Percentiles rank a stretch among this genome's conserved stretches.
phyloP scores from a whole-genome alignment of 1,284 basidiomycete genomes.

The Termitomyces sp. region DNA sequence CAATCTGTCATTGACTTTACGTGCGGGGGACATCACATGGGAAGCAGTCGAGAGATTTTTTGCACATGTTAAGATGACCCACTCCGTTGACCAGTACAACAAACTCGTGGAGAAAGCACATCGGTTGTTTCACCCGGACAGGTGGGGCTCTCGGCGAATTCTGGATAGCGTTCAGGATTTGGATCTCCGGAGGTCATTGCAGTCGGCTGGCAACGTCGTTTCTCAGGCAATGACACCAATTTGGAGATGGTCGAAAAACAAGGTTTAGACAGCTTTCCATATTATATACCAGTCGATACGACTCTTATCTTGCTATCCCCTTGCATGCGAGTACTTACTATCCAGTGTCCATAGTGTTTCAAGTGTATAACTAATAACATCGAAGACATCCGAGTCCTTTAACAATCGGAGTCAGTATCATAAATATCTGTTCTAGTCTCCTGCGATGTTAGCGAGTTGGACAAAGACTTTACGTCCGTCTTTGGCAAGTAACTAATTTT shows the following conservation, averaged over 20 bases:
- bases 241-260: conserved; percentile 8
- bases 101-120: conserved; percentile 12
- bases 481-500: background rate
- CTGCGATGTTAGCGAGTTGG: too few relatives aligned
- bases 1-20: background rate
- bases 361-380: too few relatives aligned
- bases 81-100: conserved; percentile 1
- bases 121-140: conserved; percentile 19
- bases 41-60: conserved; percentile 16
- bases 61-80: background rate
- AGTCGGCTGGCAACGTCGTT: conserved; percentile 15
- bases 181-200: conserved; percentile 7
- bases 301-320: background rate
- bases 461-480: background rate
- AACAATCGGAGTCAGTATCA: too few relatives aligned
- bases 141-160: conserved; percentile 14
- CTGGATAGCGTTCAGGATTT: conserved; percentile 15
- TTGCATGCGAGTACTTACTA: background rate
- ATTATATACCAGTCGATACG: background rate
- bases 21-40: conserved; percentile 11
- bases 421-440: too few relatives aligned
- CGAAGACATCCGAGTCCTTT: too few relatives aligned
- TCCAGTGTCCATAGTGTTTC: too few relatives aligned
- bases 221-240: conserved; percentile 19
- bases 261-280: background rate